These are phyloP conservation scores for Melampsora americana DNA, from an alignment of 1,284 basidiomycete species.

Conservation along the genomic window DNA sequence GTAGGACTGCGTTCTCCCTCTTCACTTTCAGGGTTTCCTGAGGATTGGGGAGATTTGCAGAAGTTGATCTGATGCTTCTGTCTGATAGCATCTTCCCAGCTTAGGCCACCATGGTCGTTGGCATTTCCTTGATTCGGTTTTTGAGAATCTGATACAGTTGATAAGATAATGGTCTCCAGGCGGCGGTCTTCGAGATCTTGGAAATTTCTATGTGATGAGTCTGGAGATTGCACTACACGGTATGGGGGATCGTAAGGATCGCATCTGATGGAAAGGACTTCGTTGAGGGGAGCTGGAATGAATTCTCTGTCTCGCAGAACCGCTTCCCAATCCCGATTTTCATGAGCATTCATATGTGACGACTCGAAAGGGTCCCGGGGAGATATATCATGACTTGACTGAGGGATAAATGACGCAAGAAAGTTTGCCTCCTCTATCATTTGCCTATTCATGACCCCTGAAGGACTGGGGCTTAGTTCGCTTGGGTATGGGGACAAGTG, in stretches of 20 bases:
- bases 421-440: constrained; percentile 6
- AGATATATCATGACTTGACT: background rate
- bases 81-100: background rate
- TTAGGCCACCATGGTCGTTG: background rate
- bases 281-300: background rate
- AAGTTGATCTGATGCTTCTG: background rate
- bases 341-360: too few species aligned
- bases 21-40: background rate
- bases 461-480: background rate
- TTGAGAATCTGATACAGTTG: background rate
- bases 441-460: background rate
- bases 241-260: too few species aligned
- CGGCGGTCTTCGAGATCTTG: background rate
- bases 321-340: background rate
- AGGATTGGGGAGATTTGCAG: background rate
- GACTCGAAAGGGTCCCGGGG: background rate
- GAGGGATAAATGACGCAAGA: constrained; percentile 6
- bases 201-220: too few species aligned
- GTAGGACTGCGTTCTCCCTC: background rate
- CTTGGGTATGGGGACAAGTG: background rate
- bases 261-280: too few species aligned
- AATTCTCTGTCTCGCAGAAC: background rate
- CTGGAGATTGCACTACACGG: too few species aligned
- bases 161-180: background rate
- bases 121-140: background rate